Base-by-base conservation (phyloP, 805 yeast genomes). In the Starmerella sirachaensis region DNA sequence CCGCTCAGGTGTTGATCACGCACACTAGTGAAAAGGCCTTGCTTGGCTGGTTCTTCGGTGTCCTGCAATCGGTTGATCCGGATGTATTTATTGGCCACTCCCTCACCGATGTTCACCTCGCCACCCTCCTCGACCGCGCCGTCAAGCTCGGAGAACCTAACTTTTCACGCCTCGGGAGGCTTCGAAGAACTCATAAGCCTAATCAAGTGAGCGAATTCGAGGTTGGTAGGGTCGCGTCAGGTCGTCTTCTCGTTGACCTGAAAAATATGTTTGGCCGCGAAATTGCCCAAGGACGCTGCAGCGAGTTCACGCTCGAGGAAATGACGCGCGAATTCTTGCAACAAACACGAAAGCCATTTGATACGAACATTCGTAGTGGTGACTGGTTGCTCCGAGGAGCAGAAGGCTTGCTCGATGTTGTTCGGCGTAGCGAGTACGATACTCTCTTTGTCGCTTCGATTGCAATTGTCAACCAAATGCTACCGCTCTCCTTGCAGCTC, bases 211-310 rank as follows among this genome's bases (percentile, higher is more conserved):
- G 37, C 24, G 19, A 38, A 31, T 67, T 72, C 48, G 67, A 70
- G 28, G 66, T 82, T 13, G 65, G 79, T 35, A 85, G 82, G 39
- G 69, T 83, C 16, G 69, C 78, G 52, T 74, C 85, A 26, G 98
- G 98, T 25, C 69, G 98, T 50, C 67, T 91, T 39, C 53, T 88
- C 31, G 83, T 95, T 68, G 98, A 91, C 59, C 74, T 91, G 53
- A 84, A 88, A 35, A 91, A 91, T 58, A 94, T 84, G 52, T 72
- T 86, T 75, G 98, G 97, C 33, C 91, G 80, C 56, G 86, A 96
- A 0, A 64, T 88, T 45, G 84, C 95, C 4, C 65, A 78, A 4
- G 84, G 85, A 56, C 25, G 28, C 19, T 91, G 97, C 61, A 93
- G 84, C 58, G 80, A 88, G 13, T 91, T 94, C 95, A 93, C 83